These are phyloP conservation scores for Arthromyces matolae DNA, from an alignment of 768 basidiomycete species.

Conservation along the genomic window DNA sequence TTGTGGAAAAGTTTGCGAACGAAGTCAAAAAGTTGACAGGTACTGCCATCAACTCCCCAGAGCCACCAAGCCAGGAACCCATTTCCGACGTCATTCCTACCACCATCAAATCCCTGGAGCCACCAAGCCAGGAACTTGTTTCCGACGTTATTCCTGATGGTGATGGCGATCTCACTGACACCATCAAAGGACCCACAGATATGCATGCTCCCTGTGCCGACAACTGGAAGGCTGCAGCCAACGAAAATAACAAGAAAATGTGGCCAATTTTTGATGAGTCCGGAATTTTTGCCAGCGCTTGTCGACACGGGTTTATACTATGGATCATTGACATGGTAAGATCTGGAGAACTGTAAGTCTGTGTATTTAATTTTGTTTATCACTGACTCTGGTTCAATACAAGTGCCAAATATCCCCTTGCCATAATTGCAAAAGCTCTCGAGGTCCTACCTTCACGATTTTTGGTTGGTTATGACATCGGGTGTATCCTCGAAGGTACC, in stretches of 20 bases:
- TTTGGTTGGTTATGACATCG: slow-evolving; percentile 25
- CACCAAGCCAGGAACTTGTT: too few relatives aligned
- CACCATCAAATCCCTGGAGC: too few relatives aligned
- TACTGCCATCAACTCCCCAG: too few relatives aligned
- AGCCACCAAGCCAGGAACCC: too few relatives aligned
- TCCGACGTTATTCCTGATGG: too few relatives aligned
- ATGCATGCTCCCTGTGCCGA: slow-evolving; percentile 17
- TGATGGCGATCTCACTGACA: neutral
- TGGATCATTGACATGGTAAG: slow-evolving; percentile 29
- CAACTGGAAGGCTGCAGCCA: slow-evolving; percentile 27
- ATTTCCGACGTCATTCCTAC: too few relatives aligned
- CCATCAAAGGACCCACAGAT: neutral
- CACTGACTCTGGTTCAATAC: neutral
- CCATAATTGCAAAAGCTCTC: slow-evolving; percentile 21
- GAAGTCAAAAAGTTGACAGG: too few relatives aligned
- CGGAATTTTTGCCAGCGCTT: slow-evolving; percentile 33
- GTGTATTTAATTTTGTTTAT: neutral
- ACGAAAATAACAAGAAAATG: slow-evolving; percentile 27
- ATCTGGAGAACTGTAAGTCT: slow-evolving; percentile 31
- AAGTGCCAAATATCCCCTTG: slow-evolving; percentile 27
- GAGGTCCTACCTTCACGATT: slow-evolving; percentile 14
- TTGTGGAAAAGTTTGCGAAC: too few relatives aligned
- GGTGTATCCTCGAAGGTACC: slow-evolving; percentile 21
- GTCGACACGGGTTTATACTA: slow-evolving; percentile 29
- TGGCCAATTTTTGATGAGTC: slow-evolving; percentile 35